Base-by-base conservation (phyloP, 2,329 filamentous ascomycete species). In the Monilinia fructigena region DNA sequence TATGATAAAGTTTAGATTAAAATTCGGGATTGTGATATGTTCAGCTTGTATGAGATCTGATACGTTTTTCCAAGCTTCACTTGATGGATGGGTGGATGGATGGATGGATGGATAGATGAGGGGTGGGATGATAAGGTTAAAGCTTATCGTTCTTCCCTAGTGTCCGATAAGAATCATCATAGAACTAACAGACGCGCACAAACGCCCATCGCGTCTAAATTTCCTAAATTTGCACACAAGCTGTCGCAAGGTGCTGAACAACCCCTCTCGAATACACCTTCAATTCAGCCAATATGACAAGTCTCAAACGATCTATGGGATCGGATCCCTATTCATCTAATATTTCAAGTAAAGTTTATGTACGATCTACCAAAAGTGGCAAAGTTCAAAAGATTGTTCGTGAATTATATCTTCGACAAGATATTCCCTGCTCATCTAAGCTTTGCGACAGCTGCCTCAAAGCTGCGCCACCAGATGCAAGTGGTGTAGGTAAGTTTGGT, bases 351-450 rank as follows among this genome's bases (percentile, higher is more conserved):
- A 99, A 98, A 81, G 88, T 96, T 74, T 99, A 96, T 76, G 91
- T 99, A 70, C 87, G 95, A 68, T 97, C 95, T 35, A 96, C 94
- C 58, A 93, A 92, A 79, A 95, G 88, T 78, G 95, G 95, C 79
- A 97, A 97, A 81, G 94, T 98, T 68, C 95, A 98, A 79, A 99
- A 99, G 83, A 96, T 99, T 75, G 95, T 99, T 72, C 88, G 93
- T 75, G 95, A 99, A 82, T 85, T 98, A 70, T 99, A 99, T 79
- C 84, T 99, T 69, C 88, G 95, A 78, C 91, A 94, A 80, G 95
- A 99, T 78, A 98, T 99, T 75, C 94, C 95, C 60, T 99, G 95
- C 81, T 97, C 94, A 45, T 98, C 94, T 35, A 90, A 89, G 78
- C 82, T 99, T 55, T 99, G 95, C 81, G 84, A 85, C 69, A 80